phyloP scores from a whole-genome alignment of 164 flowering plant genomes.

The Cinnamomum chago region DNA sequence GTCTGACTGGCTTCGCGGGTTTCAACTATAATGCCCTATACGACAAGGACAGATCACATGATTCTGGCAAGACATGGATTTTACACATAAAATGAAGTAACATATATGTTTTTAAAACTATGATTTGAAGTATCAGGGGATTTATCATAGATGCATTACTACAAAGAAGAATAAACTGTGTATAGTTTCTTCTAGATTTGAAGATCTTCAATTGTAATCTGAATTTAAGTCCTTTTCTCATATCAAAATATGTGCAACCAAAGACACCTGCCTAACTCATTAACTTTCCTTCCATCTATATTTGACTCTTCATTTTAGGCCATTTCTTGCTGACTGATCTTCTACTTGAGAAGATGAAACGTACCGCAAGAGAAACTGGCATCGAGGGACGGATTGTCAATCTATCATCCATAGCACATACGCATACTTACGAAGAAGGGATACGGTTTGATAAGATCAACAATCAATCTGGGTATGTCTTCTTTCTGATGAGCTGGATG shows the following conservation, averaged over 20 bases:
- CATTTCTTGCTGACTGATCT: slow-evolving; percentile 89
- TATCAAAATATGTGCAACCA: not conserved
- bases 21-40: no score
- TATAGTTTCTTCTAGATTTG: no score
- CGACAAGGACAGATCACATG: no score
- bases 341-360: slow-evolving; percentile 87
- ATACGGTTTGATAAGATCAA: slow-evolving; percentile 63
- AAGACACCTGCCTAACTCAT: not conserved
- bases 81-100: no score
- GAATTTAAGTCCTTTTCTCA: not conserved
- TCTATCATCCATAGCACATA: slow-evolving; percentile 81
- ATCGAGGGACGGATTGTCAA: slow-evolving; percentile 90
- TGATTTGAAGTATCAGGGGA: no score
- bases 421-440: slow-evolving; percentile 56
- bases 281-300: not conserved
- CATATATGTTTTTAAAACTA: no score
- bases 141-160: no score
- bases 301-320: slow-evolving; percentile 40
- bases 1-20: no score
- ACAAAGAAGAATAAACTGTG: no score
- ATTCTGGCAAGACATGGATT: no score
- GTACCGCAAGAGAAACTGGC: slow-evolving; percentile 60
- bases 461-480: slow-evolving; percentile 42
- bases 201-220: no score
- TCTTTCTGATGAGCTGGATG: not conserved